Evolutionary conservation across 441 rosid species (phyloP).

Genomic region (Breynia disticha): DNA sequence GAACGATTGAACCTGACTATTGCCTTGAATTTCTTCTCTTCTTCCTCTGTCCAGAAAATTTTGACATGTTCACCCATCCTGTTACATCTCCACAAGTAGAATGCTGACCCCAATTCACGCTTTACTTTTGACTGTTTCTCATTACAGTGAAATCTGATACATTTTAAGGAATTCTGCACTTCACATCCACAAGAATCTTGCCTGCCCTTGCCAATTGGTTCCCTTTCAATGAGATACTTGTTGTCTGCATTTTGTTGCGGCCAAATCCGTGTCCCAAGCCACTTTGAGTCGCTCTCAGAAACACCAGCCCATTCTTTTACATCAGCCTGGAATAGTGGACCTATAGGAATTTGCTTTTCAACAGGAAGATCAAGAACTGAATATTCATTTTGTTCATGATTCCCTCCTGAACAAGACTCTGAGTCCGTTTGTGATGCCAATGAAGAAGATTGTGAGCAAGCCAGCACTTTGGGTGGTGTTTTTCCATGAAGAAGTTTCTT

Average conservation of each 20-base stretch:
- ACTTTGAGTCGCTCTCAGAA: constrained; percentile 55
- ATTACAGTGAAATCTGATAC: constrained; percentile 59
- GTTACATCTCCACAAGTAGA: constrained; percentile 47
- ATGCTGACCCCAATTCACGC: constrained; percentile 64
- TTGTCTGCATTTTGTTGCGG: constrained; percentile 36
- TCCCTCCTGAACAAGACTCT: constrained; percentile 16
- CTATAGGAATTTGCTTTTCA: constrained; percentile 37
- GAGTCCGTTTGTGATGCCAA: constrained; percentile 17
- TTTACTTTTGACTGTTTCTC: constrained; percentile 44
- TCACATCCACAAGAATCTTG: constrained; percentile 69
- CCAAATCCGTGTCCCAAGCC: constrained; percentile 73
- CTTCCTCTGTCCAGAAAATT: constrained; percentile 46
- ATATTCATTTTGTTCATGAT: constrained; percentile 14
- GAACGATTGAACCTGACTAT: constrained; percentile 33
- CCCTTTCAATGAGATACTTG: constrained; percentile 51
- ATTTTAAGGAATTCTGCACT: constrained; percentile 42
- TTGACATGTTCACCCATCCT: constrained; percentile 67
- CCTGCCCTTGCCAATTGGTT: constrained; percentile 85
- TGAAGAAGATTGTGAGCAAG: constrained; percentile 20
- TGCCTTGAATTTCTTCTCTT: constrained; percentile 38
- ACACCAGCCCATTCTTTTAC: constrained; percentile 60
- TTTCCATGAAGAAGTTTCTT: constrained; percentile 19
- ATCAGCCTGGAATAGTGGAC: constrained; percentile 59
- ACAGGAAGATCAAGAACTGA: constrained; percentile 29
- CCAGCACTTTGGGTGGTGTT: constrained; percentile 17